Conservation (phyloP, 2,329 filamentous ascomycete species). For the Whalleya microplaca region DNA sequence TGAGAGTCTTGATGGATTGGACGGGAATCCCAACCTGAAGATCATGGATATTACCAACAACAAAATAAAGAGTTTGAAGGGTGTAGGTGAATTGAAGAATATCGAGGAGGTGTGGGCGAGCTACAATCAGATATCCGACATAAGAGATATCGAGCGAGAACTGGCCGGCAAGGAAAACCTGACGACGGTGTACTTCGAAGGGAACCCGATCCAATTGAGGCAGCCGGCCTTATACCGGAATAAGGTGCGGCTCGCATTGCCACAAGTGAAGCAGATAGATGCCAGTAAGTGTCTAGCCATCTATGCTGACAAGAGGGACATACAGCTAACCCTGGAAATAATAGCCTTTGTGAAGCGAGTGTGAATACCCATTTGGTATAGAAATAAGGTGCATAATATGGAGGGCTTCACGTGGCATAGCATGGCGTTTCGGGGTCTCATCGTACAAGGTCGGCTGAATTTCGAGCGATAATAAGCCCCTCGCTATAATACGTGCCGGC, state of each 20-base stretch:
- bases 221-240: conserved; percentile 89
- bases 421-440: conserved; percentile 33
- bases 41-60: conserved; percentile 92
- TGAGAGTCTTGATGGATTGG: conserved; percentile 73
- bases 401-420: conserved; percentile 31
- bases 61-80: conserved; percentile 73
- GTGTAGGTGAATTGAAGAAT: conserved; percentile 68
- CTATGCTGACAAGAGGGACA: not conserved
- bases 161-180: conserved; percentile 78
- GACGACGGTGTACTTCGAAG: conserved; percentile 94
- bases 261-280: conserved; percentile 91
- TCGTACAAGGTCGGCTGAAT: conserved; percentile 1
- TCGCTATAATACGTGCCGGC: conserved; percentile 3
- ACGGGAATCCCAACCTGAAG: conserved; percentile 67
- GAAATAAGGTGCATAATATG: conserved; percentile 1
- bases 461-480: conserved; percentile 2
- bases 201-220: conserved; percentile 82
- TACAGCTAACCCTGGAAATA: conserved; percentile 14
- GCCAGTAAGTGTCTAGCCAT: conserved; percentile 72
- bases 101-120: conserved; percentile 95
- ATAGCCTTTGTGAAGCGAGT: conserved; percentile 33
- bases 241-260: conserved; percentile 86
- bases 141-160: conserved; percentile 79
- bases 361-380: conserved; percentile 10
- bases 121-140: conserved; percentile 80